Conservation (phyloP, 495 filamentous ascomycete genomes). For the Hypoxylon cercidicola region DNA sequence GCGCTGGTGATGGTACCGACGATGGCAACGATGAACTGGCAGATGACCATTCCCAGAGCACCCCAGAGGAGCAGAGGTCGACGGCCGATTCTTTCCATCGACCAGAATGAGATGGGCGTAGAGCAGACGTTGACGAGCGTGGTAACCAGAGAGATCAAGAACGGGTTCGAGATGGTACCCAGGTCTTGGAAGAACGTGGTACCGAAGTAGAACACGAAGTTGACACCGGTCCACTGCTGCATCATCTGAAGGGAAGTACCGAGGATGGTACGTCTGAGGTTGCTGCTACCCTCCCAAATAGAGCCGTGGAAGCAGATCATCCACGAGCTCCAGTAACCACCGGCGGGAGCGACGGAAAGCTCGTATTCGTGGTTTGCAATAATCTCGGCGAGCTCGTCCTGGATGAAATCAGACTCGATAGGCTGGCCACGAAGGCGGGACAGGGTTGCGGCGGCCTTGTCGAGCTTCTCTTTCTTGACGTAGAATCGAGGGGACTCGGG, state of each 20-base stretch:
- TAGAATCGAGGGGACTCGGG: slow-evolving; percentile 85
- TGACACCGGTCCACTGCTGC: slow-evolving; percentile 66
- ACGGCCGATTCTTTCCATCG: slow-evolving; percentile 74
- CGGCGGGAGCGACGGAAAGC: slow-evolving; percentile 68
- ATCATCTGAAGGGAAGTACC: slow-evolving; percentile 80
- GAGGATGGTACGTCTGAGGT: slow-evolving; percentile 79
- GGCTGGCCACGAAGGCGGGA: slow-evolving; percentile 74
- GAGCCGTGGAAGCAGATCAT: slow-evolving; percentile 71
- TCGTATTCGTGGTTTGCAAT: slow-evolving; percentile 86
- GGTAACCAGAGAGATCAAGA: slow-evolving; percentile 77
- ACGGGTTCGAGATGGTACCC: slow-evolving; percentile 68
- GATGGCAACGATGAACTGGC: slow-evolving; percentile 80
- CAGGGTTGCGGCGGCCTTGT: slow-evolving; percentile 69
- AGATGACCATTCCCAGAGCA: slow-evolving; percentile 75
- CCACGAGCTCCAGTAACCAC: slow-evolving; percentile 74
- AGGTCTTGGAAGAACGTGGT: slow-evolving; percentile 73
- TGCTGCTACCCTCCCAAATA: slow-evolving; percentile 62
- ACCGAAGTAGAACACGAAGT: slow-evolving; percentile 71
- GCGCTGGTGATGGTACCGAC: slow-evolving; percentile 66
- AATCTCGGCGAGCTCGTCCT: slow-evolving; percentile 81
- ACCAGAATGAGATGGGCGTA: slow-evolving; percentile 73
- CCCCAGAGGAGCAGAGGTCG: slow-evolving; percentile 74
- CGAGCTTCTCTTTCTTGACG: slow-evolving; percentile 76
- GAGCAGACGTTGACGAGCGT: slow-evolving; percentile 78
- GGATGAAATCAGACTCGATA: slow-evolving; percentile 68